Conservation (phyloP, 2,329 filamentous ascomycete genomes). For the Stachybotrys chartarum region DNA sequence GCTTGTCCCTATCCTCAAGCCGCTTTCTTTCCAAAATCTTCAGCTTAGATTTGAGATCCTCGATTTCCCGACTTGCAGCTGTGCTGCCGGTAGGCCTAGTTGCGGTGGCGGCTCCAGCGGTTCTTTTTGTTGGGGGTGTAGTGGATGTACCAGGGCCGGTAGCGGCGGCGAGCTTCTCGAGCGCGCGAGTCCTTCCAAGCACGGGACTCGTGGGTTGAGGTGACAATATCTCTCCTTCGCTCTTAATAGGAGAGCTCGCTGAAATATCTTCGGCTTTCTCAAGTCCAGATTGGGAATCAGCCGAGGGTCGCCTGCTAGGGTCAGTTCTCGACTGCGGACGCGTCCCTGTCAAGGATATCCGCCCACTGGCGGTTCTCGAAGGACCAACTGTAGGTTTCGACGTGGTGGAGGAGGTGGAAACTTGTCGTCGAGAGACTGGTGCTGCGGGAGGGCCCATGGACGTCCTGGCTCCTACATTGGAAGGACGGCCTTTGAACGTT, state of each 20-base stretch:
- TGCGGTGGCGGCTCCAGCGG: conserved; percentile 17
- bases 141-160: conserved; percentile 19
- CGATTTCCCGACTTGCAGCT: conserved; percentile 60
- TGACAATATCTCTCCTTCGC: conserved; percentile 41
- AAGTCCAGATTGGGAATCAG: conserved; percentile 36
- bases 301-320: conserved; percentile 36
- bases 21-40: conserved; percentile 83
- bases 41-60: conserved; percentile 83
- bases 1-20: conserved; percentile 74
- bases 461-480: conserved; percentile 45
- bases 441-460: conserved; percentile 62
- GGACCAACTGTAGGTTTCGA: conserved; percentile 22
- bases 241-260: conserved; percentile 40
- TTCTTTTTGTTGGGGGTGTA: conserved; percentile 22
- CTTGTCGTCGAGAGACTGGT: conserved; percentile 37
- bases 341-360: conserved; percentile 30
- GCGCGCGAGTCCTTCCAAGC: conserved; percentile 38
- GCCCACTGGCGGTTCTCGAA: conserved; percentile 31
- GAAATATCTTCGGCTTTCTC: conserved; percentile 28
- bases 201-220: conserved; percentile 45
- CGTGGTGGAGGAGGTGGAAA: conserved; percentile 34
- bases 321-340: conserved; percentile 28
- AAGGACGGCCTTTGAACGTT: conserved; percentile 45
- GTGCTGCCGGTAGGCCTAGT: conserved; percentile 34
- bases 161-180: conserved; percentile 43